Conservation (phyloP, 352 stramenopile genomes). For the Globisporangium spinosum region DNA sequence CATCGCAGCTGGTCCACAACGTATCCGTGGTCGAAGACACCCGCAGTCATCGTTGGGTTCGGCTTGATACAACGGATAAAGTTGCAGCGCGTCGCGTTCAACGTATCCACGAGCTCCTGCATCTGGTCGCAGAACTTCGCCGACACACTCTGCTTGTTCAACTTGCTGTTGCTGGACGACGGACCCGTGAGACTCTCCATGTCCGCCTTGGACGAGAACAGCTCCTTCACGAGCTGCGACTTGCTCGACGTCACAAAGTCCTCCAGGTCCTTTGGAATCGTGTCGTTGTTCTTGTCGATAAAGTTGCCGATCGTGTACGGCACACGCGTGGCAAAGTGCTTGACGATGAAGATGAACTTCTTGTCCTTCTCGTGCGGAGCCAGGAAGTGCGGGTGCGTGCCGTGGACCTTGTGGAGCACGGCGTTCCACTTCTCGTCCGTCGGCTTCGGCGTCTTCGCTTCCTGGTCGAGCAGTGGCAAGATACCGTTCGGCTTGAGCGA, state of each 20-base stretch:
- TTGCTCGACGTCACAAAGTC: constrained; percentile 85
- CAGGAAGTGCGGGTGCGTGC: constrained; percentile 67
- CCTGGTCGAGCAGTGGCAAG: constrained; percentile 71
- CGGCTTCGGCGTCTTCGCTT: constrained; percentile 76
- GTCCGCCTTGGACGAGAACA: constrained; percentile 70
- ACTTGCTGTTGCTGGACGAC: constrained; percentile 22
- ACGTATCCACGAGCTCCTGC: constrained; percentile 79
- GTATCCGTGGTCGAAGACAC: constrained; percentile 86
- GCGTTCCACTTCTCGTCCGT: constrained; percentile 86
- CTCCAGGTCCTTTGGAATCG: constrained; percentile 89
- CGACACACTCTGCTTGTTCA: constrained; percentile 57
- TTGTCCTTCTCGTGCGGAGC: constrained; percentile 84
- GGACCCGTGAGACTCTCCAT: constrained; percentile 45
- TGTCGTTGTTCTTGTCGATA: constrained; percentile 96
- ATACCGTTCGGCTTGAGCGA: constrained; percentile 79
- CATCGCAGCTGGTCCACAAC: constrained; percentile 89
- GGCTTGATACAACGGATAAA: constrained; percentile 92
- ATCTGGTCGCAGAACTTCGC: constrained; percentile 88
- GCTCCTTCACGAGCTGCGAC: constrained; percentile 70
- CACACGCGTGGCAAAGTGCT: constrained; percentile 95
- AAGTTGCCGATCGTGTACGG: constrained; percentile 95
- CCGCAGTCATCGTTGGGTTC: constrained; percentile 75
- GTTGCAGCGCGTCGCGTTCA: constrained; percentile 83
- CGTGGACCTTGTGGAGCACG: constrained; percentile 76
- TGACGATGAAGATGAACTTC: constrained; percentile 93